phyloP scores from a whole-genome alignment of 257 asterid species.

The Ocimum tenuiflorum region DNA sequence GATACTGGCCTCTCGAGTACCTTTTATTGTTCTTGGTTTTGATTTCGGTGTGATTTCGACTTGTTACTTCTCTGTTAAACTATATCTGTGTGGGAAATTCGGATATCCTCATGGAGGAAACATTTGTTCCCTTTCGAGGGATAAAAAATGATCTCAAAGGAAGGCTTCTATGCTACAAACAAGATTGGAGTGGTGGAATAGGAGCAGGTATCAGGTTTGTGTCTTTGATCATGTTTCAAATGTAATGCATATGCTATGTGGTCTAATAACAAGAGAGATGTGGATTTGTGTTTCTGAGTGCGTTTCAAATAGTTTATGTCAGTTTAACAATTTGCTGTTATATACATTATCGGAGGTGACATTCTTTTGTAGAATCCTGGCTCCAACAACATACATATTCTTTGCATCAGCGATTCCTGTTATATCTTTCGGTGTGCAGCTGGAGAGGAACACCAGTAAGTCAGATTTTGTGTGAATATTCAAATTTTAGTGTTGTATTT shows the following conservation, averaged over 20 bases:
- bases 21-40: slow-evolving; percentile 13
- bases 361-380: slow-evolving; percentile 59
- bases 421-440: slow-evolving; percentile 92
- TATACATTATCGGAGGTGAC: not conserved
- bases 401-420: slow-evolving; percentile 98
- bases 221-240: slow-evolving; percentile 14
- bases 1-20: slow-evolving; percentile 41
- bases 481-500: not conserved
- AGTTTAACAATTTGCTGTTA: not conserved
- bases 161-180: slow-evolving; percentile 76
- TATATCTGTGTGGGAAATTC: slow-evolving; percentile 14
- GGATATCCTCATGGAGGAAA: slow-evolving; percentile 62
- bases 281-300: slow-evolving; percentile 3
- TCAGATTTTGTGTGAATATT: not conserved
- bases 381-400: slow-evolving; percentile 95
- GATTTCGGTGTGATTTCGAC: slow-evolving; percentile 16
- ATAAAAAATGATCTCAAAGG: slow-evolving; percentile 81
- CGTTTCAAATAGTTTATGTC: not conserved
- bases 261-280: slow-evolving; percentile 14
- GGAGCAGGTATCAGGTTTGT: slow-evolving; percentile 83
- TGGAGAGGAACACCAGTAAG: slow-evolving; percentile 75
- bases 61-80: not conserved
- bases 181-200: slow-evolving; percentile 82
- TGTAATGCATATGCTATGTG: slow-evolving; percentile 14
- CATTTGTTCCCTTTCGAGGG: slow-evolving; percentile 87